phyloP scores from a whole-genome alignment of 176 grass and related monocot species.

The Musa itinerans region DNA sequence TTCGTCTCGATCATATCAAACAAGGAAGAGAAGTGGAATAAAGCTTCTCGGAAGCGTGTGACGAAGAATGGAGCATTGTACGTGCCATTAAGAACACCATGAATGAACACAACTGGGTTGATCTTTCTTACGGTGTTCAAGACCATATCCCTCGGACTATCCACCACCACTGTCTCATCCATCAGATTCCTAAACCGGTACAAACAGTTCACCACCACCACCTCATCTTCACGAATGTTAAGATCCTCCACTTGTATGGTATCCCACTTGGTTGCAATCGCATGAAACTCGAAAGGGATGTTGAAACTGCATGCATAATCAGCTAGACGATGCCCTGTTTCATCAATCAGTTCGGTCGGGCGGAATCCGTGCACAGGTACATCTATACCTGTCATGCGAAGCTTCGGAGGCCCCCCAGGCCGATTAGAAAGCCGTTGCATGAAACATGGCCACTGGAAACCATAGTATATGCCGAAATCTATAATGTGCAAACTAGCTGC shows the following conservation, averaged over 20 bases:
- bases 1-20: slow-evolving; percentile 34
- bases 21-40: slow-evolving; percentile 18
- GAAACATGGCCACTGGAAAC: slow-evolving; percentile 36
- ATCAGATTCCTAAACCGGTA: slow-evolving; percentile 15
- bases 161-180: slow-evolving; percentile 15
- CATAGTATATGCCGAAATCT: slow-evolving; percentile 22
- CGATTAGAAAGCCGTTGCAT: background rate
- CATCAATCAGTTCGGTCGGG: slow-evolving; percentile 30
- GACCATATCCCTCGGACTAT: slow-evolving; percentile 23
- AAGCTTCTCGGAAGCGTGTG: slow-evolving; percentile 36
- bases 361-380: slow-evolving; percentile 42
- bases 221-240: slow-evolving; percentile 23
- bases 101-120: slow-evolving; percentile 26
- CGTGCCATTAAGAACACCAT: slow-evolving; percentile 20
- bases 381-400: slow-evolving; percentile 40
- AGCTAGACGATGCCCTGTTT: slow-evolving; percentile 36
- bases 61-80: slow-evolving; percentile 28
- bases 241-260: slow-evolving; percentile 20
- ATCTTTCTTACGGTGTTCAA: slow-evolving; percentile 24
- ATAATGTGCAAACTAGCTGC: slow-evolving; percentile 33
- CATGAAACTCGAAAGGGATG: slow-evolving; percentile 30
- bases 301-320: slow-evolving; percentile 20
- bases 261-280: slow-evolving; percentile 16
- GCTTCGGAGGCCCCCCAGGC: slow-evolving; percentile 36
- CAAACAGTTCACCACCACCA: slow-evolving; percentile 19